Evolutionary conservation across 495 filamentous ascomycete species (phyloP).

Genomic region (Tuber indicum): DNA sequence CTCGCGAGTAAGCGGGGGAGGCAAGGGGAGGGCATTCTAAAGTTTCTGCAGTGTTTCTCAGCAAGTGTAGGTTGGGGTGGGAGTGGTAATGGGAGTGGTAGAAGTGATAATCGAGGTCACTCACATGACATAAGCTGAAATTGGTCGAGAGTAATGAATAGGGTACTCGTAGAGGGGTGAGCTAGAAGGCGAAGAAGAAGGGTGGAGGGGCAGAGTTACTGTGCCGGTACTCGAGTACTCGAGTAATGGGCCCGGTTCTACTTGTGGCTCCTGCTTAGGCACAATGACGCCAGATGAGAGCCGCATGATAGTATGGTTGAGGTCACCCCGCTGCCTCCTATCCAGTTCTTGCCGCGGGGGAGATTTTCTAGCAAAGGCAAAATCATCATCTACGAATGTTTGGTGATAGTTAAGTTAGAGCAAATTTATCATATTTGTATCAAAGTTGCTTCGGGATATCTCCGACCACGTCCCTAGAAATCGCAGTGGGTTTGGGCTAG

Average conservation of each 20-base stretch:
- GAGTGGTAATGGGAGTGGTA: not conserved
- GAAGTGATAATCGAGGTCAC: not conserved
- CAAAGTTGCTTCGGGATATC: not conserved
- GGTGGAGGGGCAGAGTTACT: not conserved
- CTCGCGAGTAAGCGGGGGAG: constrained; percentile 33
- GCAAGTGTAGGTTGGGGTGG: constrained; percentile 6
- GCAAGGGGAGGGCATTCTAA: constrained; percentile 29
- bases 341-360: not conserved
- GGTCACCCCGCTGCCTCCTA: not conserved
- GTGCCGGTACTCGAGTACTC: too few relatives aligned
- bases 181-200: not conserved
- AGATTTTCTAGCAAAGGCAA: not conserved
- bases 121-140: not conserved
- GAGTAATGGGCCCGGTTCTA: not conserved
- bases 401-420: not conserved
- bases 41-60: not conserved
- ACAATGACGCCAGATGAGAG: constrained; percentile 30
- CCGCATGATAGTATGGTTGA: constrained; percentile 16
- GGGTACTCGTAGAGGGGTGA: not conserved
- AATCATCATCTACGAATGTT: not conserved
- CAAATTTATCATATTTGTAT: not conserved
- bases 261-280: constrained; percentile 17
- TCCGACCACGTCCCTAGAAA: not conserved
- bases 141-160: not conserved
- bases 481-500: not conserved